These are phyloP conservation scores for Solanum corneliomulleri DNA, from an alignment of 257 asterid genomes.

Conservation along the genomic window DNA sequence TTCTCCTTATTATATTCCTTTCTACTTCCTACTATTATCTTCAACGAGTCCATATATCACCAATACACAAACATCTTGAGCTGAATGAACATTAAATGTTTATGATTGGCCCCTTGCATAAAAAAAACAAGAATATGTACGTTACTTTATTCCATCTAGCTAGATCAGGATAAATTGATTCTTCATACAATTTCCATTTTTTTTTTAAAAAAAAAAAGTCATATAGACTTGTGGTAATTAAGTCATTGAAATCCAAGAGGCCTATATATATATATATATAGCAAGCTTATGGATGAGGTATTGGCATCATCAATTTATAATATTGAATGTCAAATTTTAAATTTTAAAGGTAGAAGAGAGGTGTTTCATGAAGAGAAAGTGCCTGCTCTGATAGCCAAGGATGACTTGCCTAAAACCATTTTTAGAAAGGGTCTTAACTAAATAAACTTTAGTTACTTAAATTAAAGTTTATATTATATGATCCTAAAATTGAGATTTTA, in stretches of 20 bases:
- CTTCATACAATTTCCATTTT: background rate
- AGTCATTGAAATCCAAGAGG: background rate
- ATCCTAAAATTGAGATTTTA: background rate
- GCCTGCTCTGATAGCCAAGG: conserved; percentile 51
- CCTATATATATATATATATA: background rate
- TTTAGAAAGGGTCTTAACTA: background rate
- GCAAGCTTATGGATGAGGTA: background rate
- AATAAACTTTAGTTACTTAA: background rate
- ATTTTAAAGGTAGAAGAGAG: conserved; percentile 12
- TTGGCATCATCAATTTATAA: background rate
- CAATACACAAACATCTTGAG: background rate
- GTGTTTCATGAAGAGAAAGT: conserved; percentile 39
- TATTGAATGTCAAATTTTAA: background rate
- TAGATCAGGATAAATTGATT: background rate
- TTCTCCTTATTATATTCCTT: background rate
- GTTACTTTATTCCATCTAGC: background rate
- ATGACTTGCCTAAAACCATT: conserved; percentile 47
- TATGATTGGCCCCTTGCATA: background rate
- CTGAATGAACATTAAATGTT: background rate
- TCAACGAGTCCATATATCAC: background rate
- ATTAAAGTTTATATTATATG: background rate
- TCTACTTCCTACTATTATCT: background rate
- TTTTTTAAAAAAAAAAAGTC: background rate
- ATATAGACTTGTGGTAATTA: background rate
- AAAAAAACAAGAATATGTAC: background rate